Evolutionary conservation across 805 yeast genomes (phyloP).

Genomic region (Sporopachydermia lactativora): DNA sequence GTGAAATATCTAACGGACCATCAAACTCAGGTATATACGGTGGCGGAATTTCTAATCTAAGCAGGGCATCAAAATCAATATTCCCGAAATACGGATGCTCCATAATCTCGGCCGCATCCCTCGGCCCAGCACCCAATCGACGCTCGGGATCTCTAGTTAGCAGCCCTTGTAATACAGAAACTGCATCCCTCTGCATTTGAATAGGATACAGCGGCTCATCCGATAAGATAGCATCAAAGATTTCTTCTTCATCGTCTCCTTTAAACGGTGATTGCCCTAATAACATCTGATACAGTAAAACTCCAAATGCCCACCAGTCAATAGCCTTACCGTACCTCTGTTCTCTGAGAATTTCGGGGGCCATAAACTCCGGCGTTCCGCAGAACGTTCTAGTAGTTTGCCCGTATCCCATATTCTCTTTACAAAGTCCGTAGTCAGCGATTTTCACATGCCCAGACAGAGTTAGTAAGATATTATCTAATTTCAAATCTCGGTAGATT

Average conservation of each 20-base stretch:
- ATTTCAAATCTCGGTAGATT: slow-evolving; percentile 88
- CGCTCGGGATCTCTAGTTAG: slow-evolving; percentile 76
- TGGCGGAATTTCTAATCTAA: slow-evolving; percentile 57
- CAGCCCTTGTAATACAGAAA: slow-evolving; percentile 80
- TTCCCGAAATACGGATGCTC: slow-evolving; percentile 87
- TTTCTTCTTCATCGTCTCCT: slow-evolving; percentile 95
- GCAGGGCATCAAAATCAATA: slow-evolving; percentile 79
- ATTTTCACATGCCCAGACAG: slow-evolving; percentile 89
- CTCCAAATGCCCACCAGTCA: slow-evolving; percentile 99
- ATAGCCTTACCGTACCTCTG: slow-evolving; percentile 88
- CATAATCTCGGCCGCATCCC: slow-evolving; percentile 90
- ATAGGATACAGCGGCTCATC: slow-evolving; percentile 96
- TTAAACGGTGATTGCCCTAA: slow-evolving; percentile 94
- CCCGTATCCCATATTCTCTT: slow-evolving; percentile 80
- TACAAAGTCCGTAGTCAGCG: slow-evolving; percentile 96
- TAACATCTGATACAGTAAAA: slow-evolving; percentile 88
- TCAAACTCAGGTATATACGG: slow-evolving; percentile 84
- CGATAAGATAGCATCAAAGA: slow-evolving; percentile 87
- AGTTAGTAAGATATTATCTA: slow-evolving; percentile 85
- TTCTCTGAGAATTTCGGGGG: slow-evolving; percentile 92
- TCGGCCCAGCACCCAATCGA: slow-evolving; percentile 77
- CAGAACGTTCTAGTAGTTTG: slow-evolving; percentile 88
- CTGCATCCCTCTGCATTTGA: slow-evolving; percentile 95
- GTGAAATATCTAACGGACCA: slow-evolving; percentile 52
- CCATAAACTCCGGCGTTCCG: slow-evolving; percentile 99